These are phyloP conservation scores for Melanopsichium pennsylvanicum DNA, from an alignment of 1,284 basidiomycete genomes.

Conservation along the genomic window DNA sequence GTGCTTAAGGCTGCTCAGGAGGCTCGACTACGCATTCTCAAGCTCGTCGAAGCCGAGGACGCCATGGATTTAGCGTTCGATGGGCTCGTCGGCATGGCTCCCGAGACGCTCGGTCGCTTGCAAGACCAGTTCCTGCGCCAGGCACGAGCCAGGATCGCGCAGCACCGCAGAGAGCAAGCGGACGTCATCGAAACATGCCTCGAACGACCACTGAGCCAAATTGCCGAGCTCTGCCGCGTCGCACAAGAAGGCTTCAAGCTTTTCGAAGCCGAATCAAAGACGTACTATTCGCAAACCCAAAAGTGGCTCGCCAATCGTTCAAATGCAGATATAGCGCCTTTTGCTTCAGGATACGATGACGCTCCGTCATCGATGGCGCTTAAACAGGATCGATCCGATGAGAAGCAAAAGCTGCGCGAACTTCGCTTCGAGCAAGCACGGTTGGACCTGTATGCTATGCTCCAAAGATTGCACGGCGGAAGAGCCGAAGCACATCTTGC, in stretches of 20 bases:
- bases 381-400: slow-evolving; percentile 45
- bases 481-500: slow-evolving; percentile 41
- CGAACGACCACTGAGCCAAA: slow-evolving; percentile 37
- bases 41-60: slow-evolving; percentile 34
- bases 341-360: background rate
- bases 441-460: slow-evolving; percentile 34
- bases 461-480: slow-evolving; percentile 45
- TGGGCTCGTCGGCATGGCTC: slow-evolving; percentile 21
- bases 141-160: slow-evolving; percentile 13
- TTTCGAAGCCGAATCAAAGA: slow-evolving; percentile 52
- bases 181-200: slow-evolving; percentile 29
- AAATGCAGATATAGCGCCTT: background rate
- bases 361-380: background rate
- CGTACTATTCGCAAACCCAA: slow-evolving; percentile 56
- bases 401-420: slow-evolving; percentile 55
- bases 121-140: slow-evolving; percentile 9
- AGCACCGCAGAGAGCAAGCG: slow-evolving; percentile 22
- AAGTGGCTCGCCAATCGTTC: slow-evolving; percentile 53
- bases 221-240: slow-evolving; percentile 42
- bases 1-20: slow-evolving; percentile 38
- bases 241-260: slow-evolving; percentile 39
- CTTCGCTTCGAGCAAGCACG: slow-evolving; percentile 48
- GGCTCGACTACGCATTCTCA: slow-evolving; percentile 12
- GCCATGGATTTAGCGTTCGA: slow-evolving; percentile 37
- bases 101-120: slow-evolving; percentile 34